These are phyloP conservation scores for Boehmeria nivea DNA, from an alignment of 306 rosid genomes.

Conservation along the genomic window DNA sequence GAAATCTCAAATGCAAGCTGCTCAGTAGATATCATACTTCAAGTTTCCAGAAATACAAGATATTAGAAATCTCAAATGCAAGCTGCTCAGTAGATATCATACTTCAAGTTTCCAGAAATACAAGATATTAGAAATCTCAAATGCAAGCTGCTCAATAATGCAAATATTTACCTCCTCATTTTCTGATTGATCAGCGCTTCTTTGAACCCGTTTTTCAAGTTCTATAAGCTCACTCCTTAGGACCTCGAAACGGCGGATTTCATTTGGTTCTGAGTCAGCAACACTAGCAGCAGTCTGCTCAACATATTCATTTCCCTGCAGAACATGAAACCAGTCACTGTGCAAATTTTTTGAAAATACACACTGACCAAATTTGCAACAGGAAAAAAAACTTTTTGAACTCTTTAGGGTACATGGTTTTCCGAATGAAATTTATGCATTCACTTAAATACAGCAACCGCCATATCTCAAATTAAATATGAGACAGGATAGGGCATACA, in stretches of 20 bases:
- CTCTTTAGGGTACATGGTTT: too few species aligned
- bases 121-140: too few species aligned
- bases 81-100: too few species aligned
- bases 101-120: too few species aligned
- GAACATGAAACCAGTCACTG: constrained; percentile 12
- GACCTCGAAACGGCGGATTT: constrained; percentile 77
- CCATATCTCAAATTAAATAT: too few species aligned
- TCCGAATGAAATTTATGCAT: too few species aligned
- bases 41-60: too few species aligned
- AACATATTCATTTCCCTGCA: constrained; percentile 55
- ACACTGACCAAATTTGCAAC: constrained; percentile 14
- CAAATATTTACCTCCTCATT: constrained; percentile 54
- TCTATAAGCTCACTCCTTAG: constrained; percentile 74
- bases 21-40: too few species aligned
- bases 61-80: too few species aligned
- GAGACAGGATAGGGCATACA: constrained; percentile 35
- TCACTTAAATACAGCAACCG: too few species aligned
- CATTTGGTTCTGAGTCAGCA: constrained; percentile 52
- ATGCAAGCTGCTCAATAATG: background rate
- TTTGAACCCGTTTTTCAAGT: constrained; percentile 82
- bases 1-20: too few species aligned
- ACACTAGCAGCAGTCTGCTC: constrained; percentile 46
- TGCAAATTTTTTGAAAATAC: constrained; percentile 21
- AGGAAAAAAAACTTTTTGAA: background rate
- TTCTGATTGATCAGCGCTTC: constrained; percentile 69